Base-by-base conservation (phyloP, 441 rosid genomes). In the Biscutella laevigata region DNA sequence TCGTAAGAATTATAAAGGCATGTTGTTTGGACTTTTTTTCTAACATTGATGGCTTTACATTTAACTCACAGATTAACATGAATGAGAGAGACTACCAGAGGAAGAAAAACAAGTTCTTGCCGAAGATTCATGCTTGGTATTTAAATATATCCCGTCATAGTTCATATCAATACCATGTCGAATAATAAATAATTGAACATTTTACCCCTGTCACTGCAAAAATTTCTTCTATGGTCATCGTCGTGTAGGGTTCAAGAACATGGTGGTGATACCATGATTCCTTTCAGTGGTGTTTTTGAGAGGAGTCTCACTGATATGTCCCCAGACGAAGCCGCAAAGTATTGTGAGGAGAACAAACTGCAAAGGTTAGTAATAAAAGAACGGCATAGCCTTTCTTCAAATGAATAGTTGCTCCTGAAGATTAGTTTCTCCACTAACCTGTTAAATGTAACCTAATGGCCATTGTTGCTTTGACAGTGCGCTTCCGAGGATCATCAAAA, bases 101-200 rank as follows among this genome's bases (percentile, higher is more conserved):
- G 67, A 92, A 92, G 71, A 88, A 88, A 81, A 92, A 92, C 74
- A 92, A 88, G 71, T 88, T 82, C 68, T 80, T 88, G 77, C 95
- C 97, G 8, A 94, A 94, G 84, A 94, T 89, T 76, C 95, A 94
- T 69, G 90, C 99, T 53, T 94, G 99, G 99, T 94, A 59, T 40
- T 25, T 14, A 10, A 32, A 6, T 28, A 28, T 44, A 58, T 52
- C 45, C 13, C 22, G 42, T 42, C 15, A 19, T 6, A 35, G 41
- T n/a, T n/a, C n/a, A n/a, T n/a, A n/a, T n/a, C n/a, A n/a, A n/a
- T n/a, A 25, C 58, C 34, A 12, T 57, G 13, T 54, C 39, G 27
- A 26, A 21, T 40, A 38, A 52, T 7, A 8, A 26, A 47, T 50
- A 13, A 42, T n/a, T n/a, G n/a, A 49, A 11, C 10, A 8, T 10